Conservation (phyloP, 2,329 filamentous ascomycete species). For the Fusarium metavorans region DNA sequence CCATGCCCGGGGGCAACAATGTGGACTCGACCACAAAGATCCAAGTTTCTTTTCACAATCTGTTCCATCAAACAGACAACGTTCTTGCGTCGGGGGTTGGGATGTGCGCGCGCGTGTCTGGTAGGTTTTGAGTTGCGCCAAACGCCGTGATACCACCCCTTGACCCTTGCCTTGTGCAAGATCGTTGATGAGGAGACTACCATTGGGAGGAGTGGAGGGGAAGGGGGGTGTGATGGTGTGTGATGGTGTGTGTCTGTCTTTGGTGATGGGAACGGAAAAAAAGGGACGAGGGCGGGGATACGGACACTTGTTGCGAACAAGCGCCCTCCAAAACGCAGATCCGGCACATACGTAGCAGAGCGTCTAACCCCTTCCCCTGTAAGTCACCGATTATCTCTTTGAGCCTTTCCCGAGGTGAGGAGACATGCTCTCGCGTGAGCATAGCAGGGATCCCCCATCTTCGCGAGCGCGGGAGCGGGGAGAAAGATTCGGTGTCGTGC, state of each 20-base stretch:
- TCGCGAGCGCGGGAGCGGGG: neutral
- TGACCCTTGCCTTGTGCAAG: constrained; percentile 16
- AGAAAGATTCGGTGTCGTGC: constrained; percentile 1
- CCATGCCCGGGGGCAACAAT: neutral
- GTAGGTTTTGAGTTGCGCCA: constrained; percentile 4
- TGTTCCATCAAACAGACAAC: neutral
- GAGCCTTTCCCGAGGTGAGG: neutral
- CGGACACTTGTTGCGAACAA: neutral
- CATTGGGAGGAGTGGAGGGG: neutral
- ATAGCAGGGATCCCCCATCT: neutral
- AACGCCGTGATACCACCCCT: constrained; percentile 8
- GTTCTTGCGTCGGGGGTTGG: neutral
- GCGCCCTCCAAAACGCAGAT: constrained; percentile 12
- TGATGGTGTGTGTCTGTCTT: neutral
- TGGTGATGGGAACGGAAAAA: neutral
- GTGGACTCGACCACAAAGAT: constrained; percentile 7
- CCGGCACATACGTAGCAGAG: constrained; percentile 6
- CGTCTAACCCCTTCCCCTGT: constrained; percentile 15
- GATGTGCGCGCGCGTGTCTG: neutral
- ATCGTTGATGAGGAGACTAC: constrained; percentile 8
- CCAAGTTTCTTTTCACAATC: neutral
- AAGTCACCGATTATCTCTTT: neutral
- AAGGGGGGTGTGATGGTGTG: neutral
- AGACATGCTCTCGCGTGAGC: neutral
- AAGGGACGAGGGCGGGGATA: neutral